Conservation (phyloP, 441 rosid genomes). For the Populus hybrid region DNA sequence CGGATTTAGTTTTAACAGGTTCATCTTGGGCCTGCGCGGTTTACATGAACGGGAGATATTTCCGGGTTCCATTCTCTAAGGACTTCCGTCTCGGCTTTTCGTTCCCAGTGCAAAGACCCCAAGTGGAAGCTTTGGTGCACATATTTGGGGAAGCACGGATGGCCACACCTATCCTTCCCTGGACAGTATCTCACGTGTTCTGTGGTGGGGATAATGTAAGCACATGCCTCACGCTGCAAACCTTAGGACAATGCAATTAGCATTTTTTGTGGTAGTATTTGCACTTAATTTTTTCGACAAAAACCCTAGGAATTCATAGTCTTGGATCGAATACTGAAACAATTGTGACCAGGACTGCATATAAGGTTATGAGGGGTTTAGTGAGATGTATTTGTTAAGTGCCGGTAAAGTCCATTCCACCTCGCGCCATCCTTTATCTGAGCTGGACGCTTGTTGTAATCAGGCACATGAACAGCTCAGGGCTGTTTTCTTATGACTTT, state of each 20-base stretch:
- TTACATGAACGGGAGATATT: conserved; percentile 95
- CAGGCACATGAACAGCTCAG: conserved; percentile 98
- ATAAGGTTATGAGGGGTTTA: background rate
- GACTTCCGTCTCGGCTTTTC: conserved; percentile 96
- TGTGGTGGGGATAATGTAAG: conserved; percentile 99
- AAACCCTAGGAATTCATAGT: background rate
- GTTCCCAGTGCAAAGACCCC: conserved; percentile 99
- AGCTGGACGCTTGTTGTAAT: conserved; percentile 30
- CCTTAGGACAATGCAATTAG: background rate
- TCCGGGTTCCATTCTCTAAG: conserved; percentile 96
- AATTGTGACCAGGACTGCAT: conserved; percentile 2
- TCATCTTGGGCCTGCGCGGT: conserved; percentile 98
- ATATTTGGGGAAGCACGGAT: conserved; percentile 99
- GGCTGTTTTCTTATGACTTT: conserved; percentile 86
- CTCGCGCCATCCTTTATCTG: conserved; percentile 14
- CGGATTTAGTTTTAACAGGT: conserved; percentile 88
- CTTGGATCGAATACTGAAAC: conserved; percentile 11
- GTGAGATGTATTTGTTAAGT: conserved; percentile 2
- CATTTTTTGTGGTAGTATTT: background rate
- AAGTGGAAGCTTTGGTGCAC: conserved; percentile 98
- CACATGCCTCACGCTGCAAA: conserved; percentile 12
- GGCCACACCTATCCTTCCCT: conserved; percentile 89
- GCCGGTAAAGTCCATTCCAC: conserved; percentile 12
- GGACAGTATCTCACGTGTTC: conserved; percentile 82
- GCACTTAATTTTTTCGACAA: background rate